Base-by-base conservation (phyloP, 306 rosid species). In the Spatholobus suberectus region DNA sequence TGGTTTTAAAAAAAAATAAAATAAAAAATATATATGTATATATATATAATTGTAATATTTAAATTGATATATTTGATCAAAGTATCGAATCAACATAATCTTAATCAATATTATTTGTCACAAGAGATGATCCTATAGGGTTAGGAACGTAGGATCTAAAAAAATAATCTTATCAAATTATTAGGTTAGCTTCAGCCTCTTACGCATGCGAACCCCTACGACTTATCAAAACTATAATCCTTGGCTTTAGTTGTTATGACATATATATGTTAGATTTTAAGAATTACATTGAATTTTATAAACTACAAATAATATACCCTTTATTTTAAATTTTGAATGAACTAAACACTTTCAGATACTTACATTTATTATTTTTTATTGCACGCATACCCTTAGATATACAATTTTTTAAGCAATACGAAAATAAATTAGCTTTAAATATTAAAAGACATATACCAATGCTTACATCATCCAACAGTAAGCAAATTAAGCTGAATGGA, bases 401-500 rank as follows among this genome's bases (percentile, higher is more conserved):
- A n/a, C n/a, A n/a, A n/a, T n/a, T n/a, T n/a, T n/a, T n/a, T n/a
- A n/a, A n/a, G n/a, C n/a, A n/a, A n/a, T n/a, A n/a, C 3, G 1
- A 9, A 41, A 8, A 9, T 41, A 41, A 8, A 8, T 41, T 41
- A 8, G 1, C 3, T 3, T 41, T 8, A 41, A 41, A 41, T 8
- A 8, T 41, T 41, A 41, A 29, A 29, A 29, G 32, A 29, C 17
- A 49, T 14, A 47, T 55, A 4, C 4, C 40, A 61, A 47, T 73
- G 46, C 12, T 51, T 73, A 54, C 18, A 51, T 32, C 32, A 73
- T 54, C 66, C 54, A 55, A 74, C 0, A 13, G 26, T 23, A 35
- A 37, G 10, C 17, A 6, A 41, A 55, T 37, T 55, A 38, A 41
- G 66, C 5, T 59, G 77, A 82, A 67, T 67, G 71, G 44, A 82